These are phyloP conservation scores for Sungouiella thailandica DNA, from an alignment of 805 yeast genomes.

Conservation along the genomic window DNA sequence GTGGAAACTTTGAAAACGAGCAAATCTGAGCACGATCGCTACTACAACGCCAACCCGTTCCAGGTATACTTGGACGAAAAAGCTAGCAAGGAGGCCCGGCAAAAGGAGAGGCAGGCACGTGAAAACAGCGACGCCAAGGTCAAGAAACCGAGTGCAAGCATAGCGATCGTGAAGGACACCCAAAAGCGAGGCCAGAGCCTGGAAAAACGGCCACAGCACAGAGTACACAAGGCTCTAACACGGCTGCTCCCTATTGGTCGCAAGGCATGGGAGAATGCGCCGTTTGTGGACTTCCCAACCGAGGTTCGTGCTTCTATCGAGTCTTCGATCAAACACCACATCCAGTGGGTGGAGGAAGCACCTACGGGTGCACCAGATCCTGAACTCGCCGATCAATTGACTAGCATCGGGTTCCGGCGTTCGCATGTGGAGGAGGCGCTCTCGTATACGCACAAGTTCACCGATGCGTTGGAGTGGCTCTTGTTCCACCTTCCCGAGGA, in stretches of 20 bases:
- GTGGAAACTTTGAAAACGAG: slow-evolving; percentile 42
- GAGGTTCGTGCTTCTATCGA: slow-evolving; percentile 63
- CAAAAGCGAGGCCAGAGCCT: slow-evolving; percentile 2
- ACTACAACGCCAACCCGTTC: slow-evolving; percentile 77
- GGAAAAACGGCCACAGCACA: neutral
- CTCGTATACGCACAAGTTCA: slow-evolving; percentile 45
- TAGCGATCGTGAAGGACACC: slow-evolving; percentile 19
- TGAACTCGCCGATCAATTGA: slow-evolving; percentile 7
- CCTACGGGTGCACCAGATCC: slow-evolving; percentile 4
- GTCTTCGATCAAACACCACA: slow-evolving; percentile 49
- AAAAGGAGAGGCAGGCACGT: slow-evolving; percentile 44
- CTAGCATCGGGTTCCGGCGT: slow-evolving; percentile 53
- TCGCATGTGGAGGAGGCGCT: slow-evolving; percentile 71
- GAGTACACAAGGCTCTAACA: neutral
- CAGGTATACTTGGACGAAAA: slow-evolving; percentile 54
- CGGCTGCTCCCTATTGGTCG: slow-evolving; percentile 31
- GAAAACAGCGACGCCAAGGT: slow-evolving; percentile 47
- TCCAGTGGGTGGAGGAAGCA: slow-evolving; percentile 44
- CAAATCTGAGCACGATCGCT: slow-evolving; percentile 42
- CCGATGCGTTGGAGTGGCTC: slow-evolving; percentile 67
- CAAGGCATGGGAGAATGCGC: slow-evolving; percentile 69
- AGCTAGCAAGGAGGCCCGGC: slow-evolving; percentile 36
- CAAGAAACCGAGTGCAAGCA: slow-evolving; percentile 40
- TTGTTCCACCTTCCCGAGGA: slow-evolving; percentile 91
- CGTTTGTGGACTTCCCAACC: slow-evolving; percentile 62